These are phyloP conservation scores for Mycena rebaudengoi DNA, from an alignment of 768 basidiomycete species.

Conservation along the genomic window DNA sequence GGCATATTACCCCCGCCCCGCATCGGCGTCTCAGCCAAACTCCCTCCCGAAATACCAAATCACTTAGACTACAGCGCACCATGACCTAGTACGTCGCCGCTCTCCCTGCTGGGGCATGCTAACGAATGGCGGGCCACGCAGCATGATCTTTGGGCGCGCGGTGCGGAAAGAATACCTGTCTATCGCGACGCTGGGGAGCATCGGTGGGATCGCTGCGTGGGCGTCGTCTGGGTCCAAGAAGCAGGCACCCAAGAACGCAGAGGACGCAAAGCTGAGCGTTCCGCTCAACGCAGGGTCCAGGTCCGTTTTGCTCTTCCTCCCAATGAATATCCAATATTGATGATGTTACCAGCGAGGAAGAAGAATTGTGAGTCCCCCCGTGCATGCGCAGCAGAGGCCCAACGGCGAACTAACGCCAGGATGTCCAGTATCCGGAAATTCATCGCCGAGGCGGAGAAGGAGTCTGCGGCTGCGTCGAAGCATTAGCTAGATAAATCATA, in stretches of 20 bases:
- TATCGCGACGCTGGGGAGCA: slow-evolving; percentile 67
- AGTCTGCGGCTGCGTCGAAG: slow-evolving; percentile 50
- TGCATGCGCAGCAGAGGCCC: slow-evolving; percentile 28
- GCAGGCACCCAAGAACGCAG: slow-evolving; percentile 52
- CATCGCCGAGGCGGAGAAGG: slow-evolving; percentile 86
- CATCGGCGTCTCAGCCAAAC: too few relatives aligned
- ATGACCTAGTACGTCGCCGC: slow-evolving; percentile 31
- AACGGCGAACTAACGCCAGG: slow-evolving; percentile 53
- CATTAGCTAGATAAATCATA: slow-evolving; percentile 43
- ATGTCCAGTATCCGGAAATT: slow-evolving; percentile 80
- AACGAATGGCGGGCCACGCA: slow-evolving; percentile 37
- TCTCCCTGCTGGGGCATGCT: not conserved
- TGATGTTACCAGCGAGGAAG: slow-evolving; percentile 76
- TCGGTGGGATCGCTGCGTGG: slow-evolving; percentile 62
- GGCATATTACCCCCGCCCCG: too few relatives aligned
- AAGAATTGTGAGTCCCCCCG: slow-evolving; percentile 73
- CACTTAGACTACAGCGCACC: too few relatives aligned
- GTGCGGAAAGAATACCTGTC: slow-evolving; percentile 86
- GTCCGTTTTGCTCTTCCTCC: slow-evolving; percentile 51
- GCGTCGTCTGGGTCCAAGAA: slow-evolving; percentile 54
- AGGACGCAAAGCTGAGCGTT: slow-evolving; percentile 70
- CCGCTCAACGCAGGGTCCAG: slow-evolving; percentile 72
- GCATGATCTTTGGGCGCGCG: slow-evolving; percentile 80
- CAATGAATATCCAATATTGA: slow-evolving; percentile 13
- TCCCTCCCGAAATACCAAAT: too few relatives aligned